These are phyloP conservation scores for Rhizoctonia solani DNA, from an alignment of 1,284 basidiomycete genomes.

Conservation along the genomic window DNA sequence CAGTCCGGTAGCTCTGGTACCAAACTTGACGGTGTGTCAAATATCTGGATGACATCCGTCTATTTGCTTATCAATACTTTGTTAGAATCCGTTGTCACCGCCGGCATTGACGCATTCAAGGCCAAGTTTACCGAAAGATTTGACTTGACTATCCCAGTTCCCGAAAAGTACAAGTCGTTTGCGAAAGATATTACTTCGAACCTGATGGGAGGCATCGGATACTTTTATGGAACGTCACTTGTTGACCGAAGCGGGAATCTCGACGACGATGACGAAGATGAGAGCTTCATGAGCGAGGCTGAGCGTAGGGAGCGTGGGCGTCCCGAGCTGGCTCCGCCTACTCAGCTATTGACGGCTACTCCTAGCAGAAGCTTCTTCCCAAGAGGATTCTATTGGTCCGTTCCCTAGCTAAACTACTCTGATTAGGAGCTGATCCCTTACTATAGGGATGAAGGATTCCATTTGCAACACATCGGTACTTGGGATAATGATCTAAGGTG, in stretches of 20 bases:
- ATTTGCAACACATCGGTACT: slow-evolving; percentile 84
- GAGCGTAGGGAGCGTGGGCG: slow-evolving; percentile 50
- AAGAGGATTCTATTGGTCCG: slow-evolving; percentile 91
- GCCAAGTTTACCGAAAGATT: slow-evolving; percentile 71
- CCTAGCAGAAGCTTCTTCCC: slow-evolving; percentile 96
- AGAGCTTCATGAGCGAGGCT: slow-evolving; percentile 40
- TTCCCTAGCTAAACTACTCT: neutral
- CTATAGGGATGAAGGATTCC: slow-evolving; percentile 92
- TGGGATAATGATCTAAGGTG: slow-evolving; percentile 92
- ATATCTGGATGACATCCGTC: neutral
- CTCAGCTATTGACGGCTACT: slow-evolving; percentile 84
- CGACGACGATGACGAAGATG: slow-evolving; percentile 46
- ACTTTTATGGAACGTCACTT: slow-evolving; percentile 90
- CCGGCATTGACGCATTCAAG: slow-evolving; percentile 68
- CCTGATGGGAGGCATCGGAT: slow-evolving; percentile 88
- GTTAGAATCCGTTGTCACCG: slow-evolving; percentile 51
- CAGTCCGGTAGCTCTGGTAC: slow-evolving; percentile 69
- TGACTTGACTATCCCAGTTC: slow-evolving; percentile 64
- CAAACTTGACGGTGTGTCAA: slow-evolving; percentile 62
- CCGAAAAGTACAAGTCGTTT: slow-evolving; percentile 63
- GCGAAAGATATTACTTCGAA: slow-evolving; percentile 89
- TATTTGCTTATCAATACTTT: neutral
- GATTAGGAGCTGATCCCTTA: neutral
- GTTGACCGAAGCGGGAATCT: slow-evolving; percentile 79
- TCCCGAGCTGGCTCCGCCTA: slow-evolving; percentile 71